These are phyloP conservation scores for Clitopilus passeckerianus DNA, from an alignment of 768 basidiomycete genomes.

Conservation along the genomic window DNA sequence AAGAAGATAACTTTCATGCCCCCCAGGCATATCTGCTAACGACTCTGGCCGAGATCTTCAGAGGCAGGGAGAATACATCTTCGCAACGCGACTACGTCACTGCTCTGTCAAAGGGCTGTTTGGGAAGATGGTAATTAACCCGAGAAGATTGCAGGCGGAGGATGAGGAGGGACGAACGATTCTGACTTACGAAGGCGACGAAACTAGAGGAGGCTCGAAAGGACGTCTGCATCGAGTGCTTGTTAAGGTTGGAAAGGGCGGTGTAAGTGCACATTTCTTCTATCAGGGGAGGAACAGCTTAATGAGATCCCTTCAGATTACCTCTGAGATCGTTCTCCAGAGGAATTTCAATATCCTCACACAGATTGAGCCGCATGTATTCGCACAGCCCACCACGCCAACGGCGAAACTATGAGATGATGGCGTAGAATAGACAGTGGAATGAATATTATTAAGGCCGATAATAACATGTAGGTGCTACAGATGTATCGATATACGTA, in stretches of 20 bases:
- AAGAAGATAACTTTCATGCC: constrained; percentile 61
- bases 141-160: constrained; percentile 29
- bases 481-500: constrained; percentile 6
- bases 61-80: constrained; percentile 31
- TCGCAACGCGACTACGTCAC: constrained; percentile 43
- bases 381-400: constrained; percentile 20
- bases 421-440: not conserved
- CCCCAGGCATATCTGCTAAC: constrained; percentile 66
- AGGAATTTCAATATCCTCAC: constrained; percentile 67
- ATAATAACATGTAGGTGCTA: constrained; percentile 11
- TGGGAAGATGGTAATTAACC: constrained; percentile 58
- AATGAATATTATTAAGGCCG: not conserved
- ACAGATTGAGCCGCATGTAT: constrained; percentile 36
- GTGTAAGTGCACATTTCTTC: constrained; percentile 41
- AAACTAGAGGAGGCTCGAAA: constrained; percentile 53
- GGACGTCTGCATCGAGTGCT: constrained; percentile 58
- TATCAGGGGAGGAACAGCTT: constrained; percentile 1
- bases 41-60: constrained; percentile 52
- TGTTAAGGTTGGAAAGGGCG: constrained; percentile 41
- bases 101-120: constrained; percentile 50
- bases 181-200: constrained; percentile 68
- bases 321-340: constrained; percentile 44
- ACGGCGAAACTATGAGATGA: not conserved
- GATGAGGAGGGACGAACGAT: constrained; percentile 41
- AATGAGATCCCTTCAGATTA: constrained; percentile 27